Evolutionary conservation across 257 asterid genomes (phyloP).

Genomic region (Solanum piurae): DNA sequence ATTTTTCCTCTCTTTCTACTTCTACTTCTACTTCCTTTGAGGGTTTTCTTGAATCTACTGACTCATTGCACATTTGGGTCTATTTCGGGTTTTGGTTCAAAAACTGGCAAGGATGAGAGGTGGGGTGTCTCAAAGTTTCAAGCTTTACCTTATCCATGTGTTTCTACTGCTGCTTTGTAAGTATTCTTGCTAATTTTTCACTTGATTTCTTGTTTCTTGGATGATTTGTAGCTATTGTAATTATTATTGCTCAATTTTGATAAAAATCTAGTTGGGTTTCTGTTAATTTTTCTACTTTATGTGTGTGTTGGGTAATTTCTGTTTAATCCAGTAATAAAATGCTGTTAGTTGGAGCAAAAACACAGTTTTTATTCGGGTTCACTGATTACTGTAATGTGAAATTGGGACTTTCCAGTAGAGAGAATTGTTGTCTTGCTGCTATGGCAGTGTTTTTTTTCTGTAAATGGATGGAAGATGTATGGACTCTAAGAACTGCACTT

Average conservation of each 20-base stretch:
- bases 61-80: background rate
- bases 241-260: background rate
- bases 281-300: background rate
- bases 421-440: background rate
- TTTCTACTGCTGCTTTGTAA: background rate
- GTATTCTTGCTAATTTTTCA: background rate
- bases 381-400: background rate
- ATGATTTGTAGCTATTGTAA: background rate
- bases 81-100: background rate
- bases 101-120: background rate
- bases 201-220: background rate
- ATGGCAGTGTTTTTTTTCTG: background rate
- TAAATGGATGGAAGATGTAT: background rate
- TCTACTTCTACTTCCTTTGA: background rate
- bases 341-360: background rate
- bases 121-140: background rate
- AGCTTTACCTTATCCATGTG: background rate
- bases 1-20: background rate
- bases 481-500: background rate
- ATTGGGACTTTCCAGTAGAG: background rate
- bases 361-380: background rate
- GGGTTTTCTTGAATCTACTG: background rate
- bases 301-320: background rate
- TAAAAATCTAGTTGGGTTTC: background rate
- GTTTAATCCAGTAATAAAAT: background rate